Evolutionary conservation across 164 flowering plant genomes (phyloP), one percentile per base, ranked within the genome.

Genomic region (Brasenia schreberi): DNA sequence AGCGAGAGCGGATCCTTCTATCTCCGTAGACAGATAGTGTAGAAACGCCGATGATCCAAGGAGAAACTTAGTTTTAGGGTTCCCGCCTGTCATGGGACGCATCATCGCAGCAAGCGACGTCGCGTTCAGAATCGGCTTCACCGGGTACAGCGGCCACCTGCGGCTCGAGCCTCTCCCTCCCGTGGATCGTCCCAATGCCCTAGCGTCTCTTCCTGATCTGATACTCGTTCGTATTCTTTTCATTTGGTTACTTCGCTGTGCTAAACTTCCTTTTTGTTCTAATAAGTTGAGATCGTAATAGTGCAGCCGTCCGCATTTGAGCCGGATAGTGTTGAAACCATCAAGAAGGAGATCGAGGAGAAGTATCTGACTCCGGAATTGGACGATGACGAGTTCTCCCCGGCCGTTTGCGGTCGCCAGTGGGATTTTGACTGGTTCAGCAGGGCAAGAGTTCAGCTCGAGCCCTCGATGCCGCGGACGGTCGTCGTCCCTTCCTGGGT

Each of bases 381-480:
- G 77, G 97, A 95, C 60, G 70, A 73, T 19, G 87, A 87, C 61
- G 89, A 81, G 64, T 89, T 92, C 73, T 82, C 89, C 17, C 77
- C 90, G 0, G 88, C 85, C 68, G 89, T 85, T 61, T 78, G 63
- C 73, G 99, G 97, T 60, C 85, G 82, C 68, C 89, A 88, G 65
- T 95, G 99, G 99, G 96, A 95, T 52, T 92, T 88, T 75, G 96
- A 92, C 75, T 95, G 99, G 99, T 92, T 95, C 77, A 85, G 80
- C 10, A 78, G 69, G 72, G 94, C 85, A 33, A 81, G 87, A 67
- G 72, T 86, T 58, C 81, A 77, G 14, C 67, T 84, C n/a, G 99
- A 95, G 65, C 90, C 92, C 17, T 82, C 97, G 7, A 44, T 80
- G 70, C 92, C 96, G 5, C 83, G 87, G 5, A 70, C 83, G 42